Percentiles rank a stretch among this genome's conserved stretches.
Conservation (phyloP, 2,329 filamentous ascomycete genomes). For the Xylaria hypoxylon region DNA sequence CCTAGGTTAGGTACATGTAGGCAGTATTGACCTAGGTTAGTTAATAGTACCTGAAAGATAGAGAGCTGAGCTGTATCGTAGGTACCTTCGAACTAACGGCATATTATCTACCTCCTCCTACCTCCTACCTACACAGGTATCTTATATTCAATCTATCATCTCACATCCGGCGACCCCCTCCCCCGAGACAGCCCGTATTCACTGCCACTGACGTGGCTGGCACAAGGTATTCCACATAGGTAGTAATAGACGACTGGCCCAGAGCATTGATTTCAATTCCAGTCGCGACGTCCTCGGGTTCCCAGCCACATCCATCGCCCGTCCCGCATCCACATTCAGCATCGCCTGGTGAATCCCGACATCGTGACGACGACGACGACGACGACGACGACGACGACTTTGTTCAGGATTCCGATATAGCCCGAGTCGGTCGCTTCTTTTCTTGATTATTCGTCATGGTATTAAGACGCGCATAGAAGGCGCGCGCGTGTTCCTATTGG, state of each 20-base stretch:
- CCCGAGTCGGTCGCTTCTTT: neutral
- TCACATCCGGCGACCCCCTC: neutral
- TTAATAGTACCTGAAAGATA: too few species aligned
- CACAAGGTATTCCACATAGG: neutral
- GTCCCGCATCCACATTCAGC: neutral
- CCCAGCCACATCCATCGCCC: conserved; percentile 12
- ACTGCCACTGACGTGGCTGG: neutral
- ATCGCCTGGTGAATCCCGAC: neutral
- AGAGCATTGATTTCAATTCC: conserved; percentile 1
- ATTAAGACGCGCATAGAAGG: conserved; percentile 29
- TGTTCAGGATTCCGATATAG: neutral
- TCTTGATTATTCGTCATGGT: conserved; percentile 37
- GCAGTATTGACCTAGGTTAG: too few species aligned
- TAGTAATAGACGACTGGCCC: neutral
- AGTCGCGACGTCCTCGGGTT: neutral
- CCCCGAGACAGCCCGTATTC: conserved; percentile 1
- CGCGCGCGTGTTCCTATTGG: conserved; percentile 15
- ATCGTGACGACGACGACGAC: neutral
- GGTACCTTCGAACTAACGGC: too few species aligned
- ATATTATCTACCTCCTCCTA: too few species aligned
- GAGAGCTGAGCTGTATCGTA: too few species aligned
- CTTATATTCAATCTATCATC: neutral
- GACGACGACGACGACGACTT: neutral
- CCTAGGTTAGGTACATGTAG: too few species aligned
- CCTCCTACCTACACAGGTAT: too few species aligned